Conservation (phyloP, 208 protist genomes). For the Acanthamoeba sp. region DNA sequence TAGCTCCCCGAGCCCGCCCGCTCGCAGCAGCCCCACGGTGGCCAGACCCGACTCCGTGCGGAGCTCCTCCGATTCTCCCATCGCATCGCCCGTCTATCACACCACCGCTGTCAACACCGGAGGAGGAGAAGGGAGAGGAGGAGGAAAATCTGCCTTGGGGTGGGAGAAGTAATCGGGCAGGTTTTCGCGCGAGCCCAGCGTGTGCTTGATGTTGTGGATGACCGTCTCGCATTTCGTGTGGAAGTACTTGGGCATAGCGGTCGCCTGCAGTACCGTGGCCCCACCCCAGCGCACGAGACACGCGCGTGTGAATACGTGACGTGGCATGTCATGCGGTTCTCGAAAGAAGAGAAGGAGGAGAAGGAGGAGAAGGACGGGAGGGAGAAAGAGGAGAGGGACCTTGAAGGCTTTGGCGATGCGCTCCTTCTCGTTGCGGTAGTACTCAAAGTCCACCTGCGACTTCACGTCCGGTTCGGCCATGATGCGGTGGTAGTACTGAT, state of each 20-base stretch:
- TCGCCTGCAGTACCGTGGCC: background rate
- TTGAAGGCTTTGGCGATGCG: conserved; percentile 34
- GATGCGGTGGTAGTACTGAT: conserved; percentile 16
- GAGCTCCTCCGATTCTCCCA: background rate
- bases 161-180: background rate
- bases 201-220: conserved; percentile 1
- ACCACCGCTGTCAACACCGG: background rate
- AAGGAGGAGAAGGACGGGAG: background rate
- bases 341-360: no score
- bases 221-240: background rate
- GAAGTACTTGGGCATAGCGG: background rate
- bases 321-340: no score
- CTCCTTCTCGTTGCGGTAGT: conserved; percentile 40
- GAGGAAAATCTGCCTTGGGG: background rate
- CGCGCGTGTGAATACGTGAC: no score
- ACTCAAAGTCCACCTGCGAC: background rate
- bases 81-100: background rate
- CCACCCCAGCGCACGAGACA: no score
- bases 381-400: background rate
- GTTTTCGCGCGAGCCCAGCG: background rate
- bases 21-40: conserved; percentile 1
- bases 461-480: conserved; percentile 8
- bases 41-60: background rate
- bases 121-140: background rate
- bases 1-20: background rate